Conservation (phyloP, 768 basidiomycete species). For the Exidia glandulosa region DNA sequence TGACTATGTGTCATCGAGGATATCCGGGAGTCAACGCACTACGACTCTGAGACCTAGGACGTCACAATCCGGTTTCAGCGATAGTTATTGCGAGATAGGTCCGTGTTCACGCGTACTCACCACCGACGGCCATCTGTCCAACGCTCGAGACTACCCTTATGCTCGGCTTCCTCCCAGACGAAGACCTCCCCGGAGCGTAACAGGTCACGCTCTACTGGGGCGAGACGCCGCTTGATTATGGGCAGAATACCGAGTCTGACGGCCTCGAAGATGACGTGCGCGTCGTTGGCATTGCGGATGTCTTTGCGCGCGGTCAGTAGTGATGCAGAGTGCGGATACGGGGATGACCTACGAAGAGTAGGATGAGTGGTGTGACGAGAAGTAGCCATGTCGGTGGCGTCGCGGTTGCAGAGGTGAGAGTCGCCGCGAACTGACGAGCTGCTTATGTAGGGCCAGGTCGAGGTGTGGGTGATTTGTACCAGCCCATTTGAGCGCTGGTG, state of each 20-base stretch:
- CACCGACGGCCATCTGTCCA: slow-evolving; percentile 81
- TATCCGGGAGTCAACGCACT: slow-evolving; percentile 21
- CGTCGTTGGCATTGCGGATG: slow-evolving; percentile 70
- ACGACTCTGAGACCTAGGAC: slow-evolving; percentile 64
- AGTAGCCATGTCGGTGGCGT: background rate
- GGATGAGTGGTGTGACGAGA: slow-evolving; percentile 17
- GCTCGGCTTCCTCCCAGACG: slow-evolving; percentile 78
- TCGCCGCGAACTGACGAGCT: background rate
- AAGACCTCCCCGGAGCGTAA: slow-evolving; percentile 66
- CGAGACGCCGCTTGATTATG: slow-evolving; percentile 59
- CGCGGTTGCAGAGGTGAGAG: background rate
- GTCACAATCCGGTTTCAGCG: background rate
- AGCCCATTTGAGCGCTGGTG: background rate
- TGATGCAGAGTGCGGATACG: background rate
- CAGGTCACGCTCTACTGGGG: slow-evolving; percentile 57
- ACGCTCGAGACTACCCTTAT: slow-evolving; percentile 57
- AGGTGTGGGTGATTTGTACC: too few species aligned
- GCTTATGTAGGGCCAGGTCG: background rate
- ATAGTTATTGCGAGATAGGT: background rate
- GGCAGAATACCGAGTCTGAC: slow-evolving; percentile 61
- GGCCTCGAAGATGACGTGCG: slow-evolving; percentile 65
- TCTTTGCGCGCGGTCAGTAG: slow-evolving; percentile 30
- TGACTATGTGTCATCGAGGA: background rate
- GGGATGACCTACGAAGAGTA: slow-evolving; percentile 17
- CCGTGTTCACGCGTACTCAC: slow-evolving; percentile 22